Evolutionary conservation across 768 basidiomycete genomes (phyloP).

Genomic region (Porpolomopsis calyptriformis): DNA sequence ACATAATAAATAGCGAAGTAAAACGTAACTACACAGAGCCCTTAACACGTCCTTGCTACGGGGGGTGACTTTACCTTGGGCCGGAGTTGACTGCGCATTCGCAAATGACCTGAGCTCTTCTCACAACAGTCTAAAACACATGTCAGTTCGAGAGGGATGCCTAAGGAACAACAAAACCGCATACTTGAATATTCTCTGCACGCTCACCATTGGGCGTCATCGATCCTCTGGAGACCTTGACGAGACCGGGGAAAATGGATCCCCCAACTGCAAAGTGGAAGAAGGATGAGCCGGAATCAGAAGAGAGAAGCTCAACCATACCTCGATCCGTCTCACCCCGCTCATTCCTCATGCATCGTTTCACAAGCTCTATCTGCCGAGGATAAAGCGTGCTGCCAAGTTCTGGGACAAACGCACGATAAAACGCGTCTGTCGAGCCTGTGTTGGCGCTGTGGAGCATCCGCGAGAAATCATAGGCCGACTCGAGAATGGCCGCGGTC

Average conservation of each 20-base stretch:
- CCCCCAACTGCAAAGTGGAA: conserved; percentile 44
- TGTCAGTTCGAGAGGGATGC: conserved; percentile 2
- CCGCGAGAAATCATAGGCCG: conserved; percentile 70
- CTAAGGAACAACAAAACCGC: conserved; percentile 9
- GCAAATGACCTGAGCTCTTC: conserved; percentile 79
- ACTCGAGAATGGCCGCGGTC: conserved; percentile 50
- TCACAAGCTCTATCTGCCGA: conserved; percentile 73
- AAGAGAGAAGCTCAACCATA: background rate
- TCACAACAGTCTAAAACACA: conserved; percentile 47
- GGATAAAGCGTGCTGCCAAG: conserved; percentile 65
- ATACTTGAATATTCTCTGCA: conserved; percentile 43
- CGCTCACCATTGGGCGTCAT: conserved; percentile 24
- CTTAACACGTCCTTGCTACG: too few species aligned
- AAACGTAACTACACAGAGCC: too few species aligned
- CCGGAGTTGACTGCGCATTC: conserved; percentile 54
- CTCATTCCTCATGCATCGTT: conserved; percentile 71
- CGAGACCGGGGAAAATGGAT: conserved; percentile 80
- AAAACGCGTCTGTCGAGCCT: conserved; percentile 56
- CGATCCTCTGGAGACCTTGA: conserved; percentile 54
- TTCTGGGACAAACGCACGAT: conserved; percentile 80
- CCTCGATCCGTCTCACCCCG: conserved; percentile 51
- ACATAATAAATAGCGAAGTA: background rate
- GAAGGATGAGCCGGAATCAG: too few species aligned
- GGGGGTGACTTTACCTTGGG: conserved; percentile 11
- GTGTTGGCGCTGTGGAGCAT: conserved; percentile 70